Percentiles rank a stretch among this genome's conserved stretches.
Conservation (phyloP, 306 rosid species). For the Dicorynia guianensis region DNA sequence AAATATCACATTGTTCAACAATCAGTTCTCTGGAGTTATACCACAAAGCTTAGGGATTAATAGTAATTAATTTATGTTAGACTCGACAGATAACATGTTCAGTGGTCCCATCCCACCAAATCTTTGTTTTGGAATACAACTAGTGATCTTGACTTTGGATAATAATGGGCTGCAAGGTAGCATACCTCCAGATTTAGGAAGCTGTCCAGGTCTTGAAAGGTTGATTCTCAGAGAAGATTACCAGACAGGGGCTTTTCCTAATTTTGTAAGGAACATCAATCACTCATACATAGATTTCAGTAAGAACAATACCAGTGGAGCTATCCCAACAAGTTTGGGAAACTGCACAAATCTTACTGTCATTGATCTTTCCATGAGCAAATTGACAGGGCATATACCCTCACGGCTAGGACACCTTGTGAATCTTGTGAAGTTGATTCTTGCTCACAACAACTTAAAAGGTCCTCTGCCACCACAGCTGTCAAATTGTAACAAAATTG, state of each 20-base stretch:
- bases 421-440: conserved; percentile 48
- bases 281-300: conserved; percentile 51
- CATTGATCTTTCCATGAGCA: conserved; percentile 57
- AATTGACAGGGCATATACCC: conserved; percentile 54
- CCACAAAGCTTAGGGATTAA: conserved; percentile 64
- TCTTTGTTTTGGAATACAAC: conserved; percentile 60
- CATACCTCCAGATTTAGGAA: conserved; percentile 59
- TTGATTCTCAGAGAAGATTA: conserved; percentile 46
- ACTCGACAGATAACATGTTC: no score
- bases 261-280: conserved; percentile 4
- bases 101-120: conserved; percentile 64
- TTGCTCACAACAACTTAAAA: no score
- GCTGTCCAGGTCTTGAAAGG: conserved; percentile 58
- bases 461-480: no score
- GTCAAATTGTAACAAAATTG: no score
- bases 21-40: no score
- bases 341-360: conserved; percentile 50
- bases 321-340: conserved; percentile 62
- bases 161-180: conserved; percentile 57
- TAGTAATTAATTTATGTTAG: no score
- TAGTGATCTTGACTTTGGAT: conserved; percentile 47
- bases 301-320: conserved; percentile 48
- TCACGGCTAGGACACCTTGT: conserved; percentile 57
- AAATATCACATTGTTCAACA: conserved; percentile 55
- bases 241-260: conserved; percentile 51